Conservation (phyloP, 108 stramenopile species). For the Licmophora abbreviata region DNA sequence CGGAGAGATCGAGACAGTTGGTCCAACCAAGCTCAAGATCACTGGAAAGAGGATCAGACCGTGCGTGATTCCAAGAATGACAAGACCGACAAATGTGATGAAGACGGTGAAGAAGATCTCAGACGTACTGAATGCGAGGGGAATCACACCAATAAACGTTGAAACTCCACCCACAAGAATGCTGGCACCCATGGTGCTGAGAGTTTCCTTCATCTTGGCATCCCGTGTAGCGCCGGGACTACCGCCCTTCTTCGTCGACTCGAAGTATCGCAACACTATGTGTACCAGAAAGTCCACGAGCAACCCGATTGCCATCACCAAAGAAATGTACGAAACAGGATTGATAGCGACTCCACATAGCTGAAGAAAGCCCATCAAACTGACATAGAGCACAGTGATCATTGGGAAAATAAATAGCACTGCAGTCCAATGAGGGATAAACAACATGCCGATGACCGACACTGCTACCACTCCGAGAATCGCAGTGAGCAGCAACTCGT, state of each 20-base stretch:
- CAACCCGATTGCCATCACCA: constrained; percentile 9
- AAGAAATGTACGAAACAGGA: constrained; percentile 1
- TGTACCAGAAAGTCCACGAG: constrained; percentile 5
- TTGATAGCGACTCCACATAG: not conserved
- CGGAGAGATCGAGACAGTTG: too few relatives aligned
- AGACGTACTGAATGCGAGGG: constrained; percentile 7
- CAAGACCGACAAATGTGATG: constrained; percentile 12
- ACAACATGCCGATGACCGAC: not conserved
- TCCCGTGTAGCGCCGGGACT: not conserved
- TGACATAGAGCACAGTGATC: constrained; percentile 13
- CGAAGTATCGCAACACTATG: constrained; percentile 4
- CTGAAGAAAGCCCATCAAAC: not conserved
- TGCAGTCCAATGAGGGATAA: constrained; percentile 5
- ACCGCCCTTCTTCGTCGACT: not conserved
- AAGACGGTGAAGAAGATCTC: constrained; percentile 13
- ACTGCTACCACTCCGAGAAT: constrained; percentile 1
- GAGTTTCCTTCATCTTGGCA: not conserved
- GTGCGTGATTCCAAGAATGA: constrained; percentile 10
- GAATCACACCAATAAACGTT: constrained; percentile 7
- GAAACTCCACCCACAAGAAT: constrained; percentile 7
- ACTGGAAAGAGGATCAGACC: constrained; percentile 17
- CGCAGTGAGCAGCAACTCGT: constrained; percentile 6
- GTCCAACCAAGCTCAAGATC: too few relatives aligned
- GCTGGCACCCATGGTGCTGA: constrained; percentile 7
- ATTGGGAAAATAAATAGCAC: not conserved